These are phyloP conservation scores for Podospora didyma DNA, from an alignment of 495 filamentous ascomycete genomes.

Conservation along the genomic window DNA sequence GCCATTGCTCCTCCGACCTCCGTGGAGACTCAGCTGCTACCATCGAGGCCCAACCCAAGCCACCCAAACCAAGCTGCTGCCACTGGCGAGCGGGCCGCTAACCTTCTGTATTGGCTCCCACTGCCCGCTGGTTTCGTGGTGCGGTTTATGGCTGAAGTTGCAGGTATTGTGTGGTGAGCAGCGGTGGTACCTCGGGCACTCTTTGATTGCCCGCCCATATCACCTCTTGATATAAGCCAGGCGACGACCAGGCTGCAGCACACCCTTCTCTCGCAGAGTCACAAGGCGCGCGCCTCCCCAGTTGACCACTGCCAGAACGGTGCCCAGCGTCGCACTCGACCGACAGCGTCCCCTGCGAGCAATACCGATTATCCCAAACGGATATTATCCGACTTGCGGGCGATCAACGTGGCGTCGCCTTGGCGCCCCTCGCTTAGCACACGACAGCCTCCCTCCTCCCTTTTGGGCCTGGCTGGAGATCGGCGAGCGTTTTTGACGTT, in stretches of 20 bases:
- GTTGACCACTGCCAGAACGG: neutral
- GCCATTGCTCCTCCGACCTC: too few species aligned
- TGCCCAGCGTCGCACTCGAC: constrained; percentile 16
- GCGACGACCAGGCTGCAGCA: neutral
- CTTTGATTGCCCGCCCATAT: constrained; percentile 35
- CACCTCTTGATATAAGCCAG: constrained; percentile 20
- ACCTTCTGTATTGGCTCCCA: neutral
- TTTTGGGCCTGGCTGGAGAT: constrained; percentile 25
- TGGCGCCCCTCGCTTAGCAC: constrained; percentile 26
- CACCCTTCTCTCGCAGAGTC: neutral
- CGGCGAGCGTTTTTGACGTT: constrained; percentile 29
- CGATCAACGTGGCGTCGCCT: constrained; percentile 31
- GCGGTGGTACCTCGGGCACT: constrained; percentile 35
- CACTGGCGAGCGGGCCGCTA: neutral
- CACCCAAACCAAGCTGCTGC: too few species aligned
- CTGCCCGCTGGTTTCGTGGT: constrained; percentile 1
- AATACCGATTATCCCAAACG: constrained; percentile 28
- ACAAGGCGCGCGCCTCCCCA: constrained; percentile 8
- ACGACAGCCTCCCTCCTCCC: constrained; percentile 8
- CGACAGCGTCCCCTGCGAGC: constrained; percentile 18
- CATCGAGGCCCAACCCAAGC: too few species aligned
- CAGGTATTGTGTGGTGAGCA: constrained; percentile 17
- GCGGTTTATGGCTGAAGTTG: constrained; percentile 11
- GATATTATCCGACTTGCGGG: constrained; percentile 28
- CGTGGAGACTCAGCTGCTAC: too few species aligned